These are phyloP conservation scores for Xylaria curta DNA, from an alignment of 495 filamentous ascomycete species.

Conservation along the genomic window DNA sequence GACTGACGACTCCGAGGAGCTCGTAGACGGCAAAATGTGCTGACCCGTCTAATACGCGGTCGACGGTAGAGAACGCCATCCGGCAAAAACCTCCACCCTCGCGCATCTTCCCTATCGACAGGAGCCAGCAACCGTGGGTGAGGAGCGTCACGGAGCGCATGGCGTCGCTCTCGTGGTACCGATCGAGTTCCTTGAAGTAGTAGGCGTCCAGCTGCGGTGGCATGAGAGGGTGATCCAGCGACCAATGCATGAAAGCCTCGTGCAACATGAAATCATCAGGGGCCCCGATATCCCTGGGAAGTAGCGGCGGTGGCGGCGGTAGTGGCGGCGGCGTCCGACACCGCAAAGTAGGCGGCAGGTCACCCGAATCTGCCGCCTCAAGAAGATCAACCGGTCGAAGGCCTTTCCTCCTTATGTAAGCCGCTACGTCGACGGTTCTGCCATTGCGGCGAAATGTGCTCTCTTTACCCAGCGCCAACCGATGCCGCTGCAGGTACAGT, in stretches of 20 bases:
- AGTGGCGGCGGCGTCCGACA: constrained; percentile 45
- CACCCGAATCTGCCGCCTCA: constrained; percentile 40
- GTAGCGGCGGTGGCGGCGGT: constrained; percentile 9
- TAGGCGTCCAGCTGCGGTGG: constrained; percentile 35
- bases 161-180: constrained; percentile 37
- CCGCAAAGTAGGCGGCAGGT: constrained; percentile 42
- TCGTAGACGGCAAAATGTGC: constrained; percentile 41
- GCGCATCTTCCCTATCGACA: constrained; percentile 36
- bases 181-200: constrained; percentile 35
- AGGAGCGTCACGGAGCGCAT: constrained; percentile 37
- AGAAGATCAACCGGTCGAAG: constrained; percentile 44
- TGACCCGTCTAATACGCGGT: constrained; percentile 37
- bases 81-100: constrained; percentile 37
- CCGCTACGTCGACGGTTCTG: constrained; percentile 42
- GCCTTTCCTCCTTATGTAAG: constrained; percentile 45
- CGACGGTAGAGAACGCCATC: constrained; percentile 33
- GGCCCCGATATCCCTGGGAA: constrained; percentile 27
- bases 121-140: constrained; percentile 41
- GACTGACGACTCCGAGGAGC: constrained; percentile 33
- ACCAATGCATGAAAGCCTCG: constrained; percentile 40
- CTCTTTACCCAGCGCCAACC: constrained; percentile 45
- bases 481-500: constrained; percentile 43
- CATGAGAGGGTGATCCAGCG: constrained; percentile 35
- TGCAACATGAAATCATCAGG: constrained; percentile 38
- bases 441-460: constrained; percentile 45